phyloP scores from a whole-genome alignment of 306 rosid genomes.

The Quercus parvula region DNA sequence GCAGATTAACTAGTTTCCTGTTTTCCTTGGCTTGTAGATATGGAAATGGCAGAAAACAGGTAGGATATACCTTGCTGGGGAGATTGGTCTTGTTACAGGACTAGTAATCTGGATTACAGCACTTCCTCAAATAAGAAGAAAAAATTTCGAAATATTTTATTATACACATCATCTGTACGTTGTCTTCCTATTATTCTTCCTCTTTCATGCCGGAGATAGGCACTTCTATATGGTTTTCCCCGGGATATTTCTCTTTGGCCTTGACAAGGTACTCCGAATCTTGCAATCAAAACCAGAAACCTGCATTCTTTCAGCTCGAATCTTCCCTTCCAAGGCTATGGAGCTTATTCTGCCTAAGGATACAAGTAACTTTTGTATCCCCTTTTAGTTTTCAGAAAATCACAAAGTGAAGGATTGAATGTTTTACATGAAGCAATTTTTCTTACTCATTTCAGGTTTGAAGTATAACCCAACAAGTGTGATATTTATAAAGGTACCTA shows the following conservation, averaged over 20 bases:
- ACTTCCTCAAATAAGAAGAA: conserved; percentile 83
- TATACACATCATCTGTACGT: conserved; percentile 78
- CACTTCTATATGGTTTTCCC: conserved; percentile 80
- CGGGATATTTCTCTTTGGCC: conserved; percentile 76
- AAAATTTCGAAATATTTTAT: conserved; percentile 77
- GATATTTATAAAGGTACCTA: conserved; percentile 73
- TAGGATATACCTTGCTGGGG: conserved; percentile 83
- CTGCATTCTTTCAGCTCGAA: conserved; percentile 59
- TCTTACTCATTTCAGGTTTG: conserved; percentile 50
- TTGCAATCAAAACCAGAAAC: conserved; percentile 73
- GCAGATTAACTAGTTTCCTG: conserved; percentile 5
- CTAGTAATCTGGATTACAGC: conserved; percentile 76
- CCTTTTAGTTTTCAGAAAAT: background rate
- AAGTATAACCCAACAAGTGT: conserved; percentile 80
- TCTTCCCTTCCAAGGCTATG: conserved; percentile 64
- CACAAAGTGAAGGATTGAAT: background rate
- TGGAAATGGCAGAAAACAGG: conserved; percentile 86
- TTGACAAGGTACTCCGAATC: conserved; percentile 72
- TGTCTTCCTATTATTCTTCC: conserved; percentile 72
- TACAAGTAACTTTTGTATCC: conserved; percentile 40
- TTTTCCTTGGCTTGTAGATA: conserved; percentile 32
- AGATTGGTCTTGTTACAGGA: conserved; percentile 57
- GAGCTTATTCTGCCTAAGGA: conserved; percentile 76
- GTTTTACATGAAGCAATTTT: background rate
- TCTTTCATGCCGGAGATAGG: conserved; percentile 89